Conservation (phyloP, 2,329 filamentous ascomycete species). For the Sphaceloma murrayae region DNA sequence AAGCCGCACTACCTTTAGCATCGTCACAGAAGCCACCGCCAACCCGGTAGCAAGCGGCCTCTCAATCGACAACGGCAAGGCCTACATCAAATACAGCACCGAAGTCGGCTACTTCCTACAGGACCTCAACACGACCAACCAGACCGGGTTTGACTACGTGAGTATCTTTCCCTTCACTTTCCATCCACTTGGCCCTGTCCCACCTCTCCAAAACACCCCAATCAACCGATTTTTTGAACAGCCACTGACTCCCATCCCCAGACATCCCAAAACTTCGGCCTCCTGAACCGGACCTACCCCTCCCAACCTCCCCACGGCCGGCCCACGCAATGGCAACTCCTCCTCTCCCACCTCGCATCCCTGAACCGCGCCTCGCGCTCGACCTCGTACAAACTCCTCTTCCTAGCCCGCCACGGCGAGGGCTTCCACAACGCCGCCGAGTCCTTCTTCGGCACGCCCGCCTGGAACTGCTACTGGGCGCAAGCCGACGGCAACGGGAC, state of each 20-base stretch:
- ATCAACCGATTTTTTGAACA: not conserved
- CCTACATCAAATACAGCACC: slow-evolving; percentile 50
- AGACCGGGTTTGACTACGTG: slow-evolving; percentile 56
- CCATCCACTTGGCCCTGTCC: not conserved
- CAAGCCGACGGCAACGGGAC: slow-evolving; percentile 55
- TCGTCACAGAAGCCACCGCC: slow-evolving; percentile 18
- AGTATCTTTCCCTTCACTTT: slow-evolving; percentile 4
- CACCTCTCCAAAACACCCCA: not conserved
- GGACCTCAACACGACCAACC: slow-evolving; percentile 48
- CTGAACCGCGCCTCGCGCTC: slow-evolving; percentile 46
- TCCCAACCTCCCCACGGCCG: slow-evolving; percentile 40
- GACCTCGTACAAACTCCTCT: slow-evolving; percentile 58
- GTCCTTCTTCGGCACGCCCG: slow-evolving; percentile 55
- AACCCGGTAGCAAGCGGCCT: slow-evolving; percentile 17
- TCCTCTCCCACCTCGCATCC: slow-evolving; percentile 47
- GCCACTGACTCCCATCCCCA: no score
- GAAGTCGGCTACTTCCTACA: slow-evolving; percentile 56
- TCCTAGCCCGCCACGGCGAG: slow-evolving; percentile 61
- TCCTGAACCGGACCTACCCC: slow-evolving; percentile 53
- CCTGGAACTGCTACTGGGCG: slow-evolving; percentile 61
- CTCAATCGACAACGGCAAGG: slow-evolving; percentile 17
- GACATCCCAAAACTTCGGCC: slow-evolving; percentile 54
- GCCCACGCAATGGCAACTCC: slow-evolving; percentile 56
- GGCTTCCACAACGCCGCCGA: slow-evolving; percentile 58
- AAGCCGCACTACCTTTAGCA: slow-evolving; percentile 16